Evolutionary conservation across 2,329 filamentous ascomycete species (phyloP), one percentile per base, ranked within the genome.

Genomic region (Scedosporium apiospermum): DNA sequence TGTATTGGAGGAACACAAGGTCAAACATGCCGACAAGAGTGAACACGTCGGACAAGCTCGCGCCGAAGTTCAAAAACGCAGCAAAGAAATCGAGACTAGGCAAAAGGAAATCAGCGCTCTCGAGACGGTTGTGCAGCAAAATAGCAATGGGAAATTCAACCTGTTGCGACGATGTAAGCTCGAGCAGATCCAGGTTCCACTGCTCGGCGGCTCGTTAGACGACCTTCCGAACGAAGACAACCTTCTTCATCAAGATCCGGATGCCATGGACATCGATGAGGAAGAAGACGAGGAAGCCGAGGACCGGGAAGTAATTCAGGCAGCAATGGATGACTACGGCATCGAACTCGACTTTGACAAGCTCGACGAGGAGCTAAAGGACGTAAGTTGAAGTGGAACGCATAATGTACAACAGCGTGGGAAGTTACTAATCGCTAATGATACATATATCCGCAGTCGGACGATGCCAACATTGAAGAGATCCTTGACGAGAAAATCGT

Each of bases 241-340:
- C 65, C 77, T 96, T 51, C 78, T 91, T 53, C 87, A 88, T 64
- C 83, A 85, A 62, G 91, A 96, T 70, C 84, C 88, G 1, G 92
- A 97, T 71, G 88, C 89, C 3, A 97, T 98, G 93, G 93, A 98
- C 67, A 79, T 98, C 21, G 95, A 98, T 66, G 90, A 90, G 16
- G 51, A 62, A 57, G 60, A 62, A 10, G 53, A 62, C 14, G 67
- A 64, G 2, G 64, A 70, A 62, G 84, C 77, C 4, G 87, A 88
- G 44, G 82, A 85, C 18, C 80, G 81, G 18, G 79, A 82, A 41
- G 79, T 82, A 61, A 82, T 87, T 71, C 81, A 83, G 58, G 83
- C 88, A 61, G 83, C 86, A 44, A 82, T 93, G 65, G 88, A 96
- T 66, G 91, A 98, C 72, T 92, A 96, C 71, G 95, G 95, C 62